Evolutionary conservation across 2,329 filamentous ascomycete species (phyloP).

Genomic region (Neocatenulostroma microsporum): DNA sequence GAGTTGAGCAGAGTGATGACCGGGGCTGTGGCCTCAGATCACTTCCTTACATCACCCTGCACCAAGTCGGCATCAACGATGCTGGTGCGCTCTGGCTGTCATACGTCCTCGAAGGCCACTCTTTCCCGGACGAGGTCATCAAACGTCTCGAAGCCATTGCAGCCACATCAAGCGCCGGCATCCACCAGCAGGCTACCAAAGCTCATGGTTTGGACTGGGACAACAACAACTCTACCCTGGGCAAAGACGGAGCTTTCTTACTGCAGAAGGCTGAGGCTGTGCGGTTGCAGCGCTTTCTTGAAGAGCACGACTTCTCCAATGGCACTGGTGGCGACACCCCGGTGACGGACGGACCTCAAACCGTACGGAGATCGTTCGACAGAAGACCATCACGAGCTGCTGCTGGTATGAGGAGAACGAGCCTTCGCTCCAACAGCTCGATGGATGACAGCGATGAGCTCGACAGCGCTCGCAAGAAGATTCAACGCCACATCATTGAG

Average conservation of each 20-base stretch:
- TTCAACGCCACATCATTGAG: conserved; percentile 34
- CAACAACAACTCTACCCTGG: conserved; percentile 21
- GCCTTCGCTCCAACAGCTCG: conserved; percentile 20
- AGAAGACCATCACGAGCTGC: conserved; percentile 12
- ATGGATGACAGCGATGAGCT: conserved; percentile 26
- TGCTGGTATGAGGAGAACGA: conserved; percentile 17
- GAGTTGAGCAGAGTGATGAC: too few species aligned
- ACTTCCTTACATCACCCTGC: conserved; percentile 34
- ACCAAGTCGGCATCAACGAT: conserved; percentile 29
- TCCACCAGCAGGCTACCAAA: conserved; percentile 23
- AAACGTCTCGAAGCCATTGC: conserved; percentile 25
- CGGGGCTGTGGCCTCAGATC: conserved; percentile 34
- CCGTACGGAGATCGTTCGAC: conserved; percentile 5
- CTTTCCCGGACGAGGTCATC: conserved; percentile 31
- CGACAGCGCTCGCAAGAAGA: conserved; percentile 32
- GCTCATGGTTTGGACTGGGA: conserved; percentile 31
- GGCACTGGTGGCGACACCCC: too few species aligned
- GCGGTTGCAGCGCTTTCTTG: too few species aligned
- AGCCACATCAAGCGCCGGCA: conserved; percentile 24
- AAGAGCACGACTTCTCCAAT: too few species aligned
- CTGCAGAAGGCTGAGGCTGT: conserved; percentile 28
- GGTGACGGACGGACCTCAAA: not conserved
- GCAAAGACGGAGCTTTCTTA: conserved; percentile 27
- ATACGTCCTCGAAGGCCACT: conserved; percentile 33
- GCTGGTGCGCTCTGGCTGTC: conserved; percentile 35